Evolutionary conservation across 1,284 basidiomycete species (phyloP).

Genomic region (Cryptococcus floricola): DNA sequence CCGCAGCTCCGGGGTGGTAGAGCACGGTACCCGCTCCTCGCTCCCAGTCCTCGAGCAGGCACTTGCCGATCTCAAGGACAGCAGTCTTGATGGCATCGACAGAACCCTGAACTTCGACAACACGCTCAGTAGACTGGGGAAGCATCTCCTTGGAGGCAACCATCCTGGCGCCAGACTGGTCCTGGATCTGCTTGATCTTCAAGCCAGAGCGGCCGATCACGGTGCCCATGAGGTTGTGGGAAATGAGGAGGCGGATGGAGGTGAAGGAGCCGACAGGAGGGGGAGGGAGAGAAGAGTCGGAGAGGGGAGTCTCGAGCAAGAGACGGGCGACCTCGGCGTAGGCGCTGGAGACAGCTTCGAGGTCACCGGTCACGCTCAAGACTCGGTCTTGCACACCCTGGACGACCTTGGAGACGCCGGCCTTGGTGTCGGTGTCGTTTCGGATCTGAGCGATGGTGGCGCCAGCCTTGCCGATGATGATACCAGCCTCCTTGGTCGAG

Average conservation of each 20-base stretch:
- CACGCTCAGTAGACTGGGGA: constrained; percentile 95
- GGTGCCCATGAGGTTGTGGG: constrained; percentile 98
- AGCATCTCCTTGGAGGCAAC: constrained; percentile 98
- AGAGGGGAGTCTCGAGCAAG: constrained; percentile 64
- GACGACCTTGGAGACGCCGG: constrained; percentile 97
- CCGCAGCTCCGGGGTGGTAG: constrained; percentile 85
- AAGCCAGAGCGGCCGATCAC: constrained; percentile 95
- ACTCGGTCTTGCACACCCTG: constrained; percentile 96
- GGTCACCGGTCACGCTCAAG: constrained; percentile 84
- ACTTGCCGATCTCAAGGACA: constrained; percentile 91
- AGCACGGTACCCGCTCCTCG: constrained; percentile 86
- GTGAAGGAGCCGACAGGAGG: constrained; percentile 68
- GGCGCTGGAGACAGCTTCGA: constrained; percentile 89
- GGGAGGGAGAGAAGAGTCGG: constrained; percentile 67
- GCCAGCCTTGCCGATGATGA: constrained; percentile 91
- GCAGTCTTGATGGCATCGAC: constrained; percentile 87
- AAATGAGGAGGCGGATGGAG: constrained; percentile 91
- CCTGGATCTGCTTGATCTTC: constrained; percentile 99
- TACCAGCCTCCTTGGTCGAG: constrained; percentile 91
- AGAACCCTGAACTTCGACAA: constrained; percentile 92
- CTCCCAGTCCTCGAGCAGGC: constrained; percentile 95
- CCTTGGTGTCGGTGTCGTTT: constrained; percentile 92
- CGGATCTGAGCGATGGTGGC: constrained; percentile 96
- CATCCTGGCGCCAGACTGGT: constrained; percentile 92
- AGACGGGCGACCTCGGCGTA: constrained; percentile 93